Percentiles rank a stretch among this genome's conserved stretches.
Conservation (phyloP, 2,329 filamentous ascomycete genomes). For the Cladosporium velox region DNA sequence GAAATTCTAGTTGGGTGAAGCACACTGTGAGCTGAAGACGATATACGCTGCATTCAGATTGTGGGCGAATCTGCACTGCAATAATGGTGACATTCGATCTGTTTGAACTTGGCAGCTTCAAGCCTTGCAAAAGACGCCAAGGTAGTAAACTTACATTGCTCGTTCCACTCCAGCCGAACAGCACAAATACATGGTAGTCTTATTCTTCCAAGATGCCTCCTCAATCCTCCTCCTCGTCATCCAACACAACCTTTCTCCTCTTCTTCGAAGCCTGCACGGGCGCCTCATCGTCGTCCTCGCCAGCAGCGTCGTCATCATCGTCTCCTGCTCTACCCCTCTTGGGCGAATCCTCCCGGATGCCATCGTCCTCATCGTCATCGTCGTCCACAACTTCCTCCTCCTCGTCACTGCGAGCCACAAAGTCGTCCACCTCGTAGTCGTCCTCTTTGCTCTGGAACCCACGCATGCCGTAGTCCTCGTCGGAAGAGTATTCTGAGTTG, state of each 20-base stretch:
- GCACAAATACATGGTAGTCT: background rate
- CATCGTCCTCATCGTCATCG: conserved; percentile 53
- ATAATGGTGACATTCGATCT: too few relatives aligned
- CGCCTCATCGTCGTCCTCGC: conserved; percentile 42
- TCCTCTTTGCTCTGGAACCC: conserved; percentile 64
- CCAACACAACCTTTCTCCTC: conserved; percentile 48
- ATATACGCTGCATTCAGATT: too few relatives aligned
- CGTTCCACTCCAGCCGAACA: background rate
- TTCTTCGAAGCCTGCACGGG: conserved; percentile 42
- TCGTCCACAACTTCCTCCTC: conserved; percentile 63
- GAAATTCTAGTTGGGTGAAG: too few relatives aligned
- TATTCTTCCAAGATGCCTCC: background rate
- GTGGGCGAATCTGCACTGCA: too few relatives aligned
- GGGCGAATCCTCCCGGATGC: conserved; percentile 41
- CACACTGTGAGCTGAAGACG: too few relatives aligned
- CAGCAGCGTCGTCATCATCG: conserved; percentile 23
- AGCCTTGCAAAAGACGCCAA: too few relatives aligned
- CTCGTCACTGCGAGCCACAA: conserved; percentile 74
- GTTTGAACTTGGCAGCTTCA: too few relatives aligned
- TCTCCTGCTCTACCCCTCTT: conserved; percentile 27
- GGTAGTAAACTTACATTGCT: conserved; percentile 6
- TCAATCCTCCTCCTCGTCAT: conserved; percentile 51
- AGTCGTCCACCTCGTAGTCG: conserved; percentile 78
- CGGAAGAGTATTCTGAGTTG: conserved; percentile 62
- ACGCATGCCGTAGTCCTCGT: conserved; percentile 73